These are phyloP conservation scores for Ceratocystis variospora DNA, from an alignment of 2,329 filamentous ascomycete species.

Conservation along the genomic window DNA sequence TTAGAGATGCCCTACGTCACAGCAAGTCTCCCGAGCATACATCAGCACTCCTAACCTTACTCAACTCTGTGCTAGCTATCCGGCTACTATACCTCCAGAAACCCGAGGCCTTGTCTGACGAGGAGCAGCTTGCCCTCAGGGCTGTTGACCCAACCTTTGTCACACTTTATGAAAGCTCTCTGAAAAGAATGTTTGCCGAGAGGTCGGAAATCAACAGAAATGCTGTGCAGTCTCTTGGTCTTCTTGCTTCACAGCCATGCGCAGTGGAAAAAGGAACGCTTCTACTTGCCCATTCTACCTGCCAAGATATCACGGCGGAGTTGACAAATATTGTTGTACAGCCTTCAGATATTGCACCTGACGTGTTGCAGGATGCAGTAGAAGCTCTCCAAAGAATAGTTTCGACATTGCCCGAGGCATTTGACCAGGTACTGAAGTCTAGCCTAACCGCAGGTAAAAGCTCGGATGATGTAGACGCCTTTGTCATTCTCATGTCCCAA, in stretches of 20 bases:
- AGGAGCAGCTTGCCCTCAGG: slow-evolving; percentile 29
- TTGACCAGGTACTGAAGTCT: slow-evolving; percentile 22
- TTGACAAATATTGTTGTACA: slow-evolving; percentile 24
- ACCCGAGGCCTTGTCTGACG: slow-evolving; percentile 24
- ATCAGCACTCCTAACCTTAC: slow-evolving; percentile 37
- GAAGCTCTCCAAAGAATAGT: slow-evolving; percentile 31
- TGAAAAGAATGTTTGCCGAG: slow-evolving; percentile 25
- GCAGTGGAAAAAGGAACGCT: slow-evolving; percentile 22
- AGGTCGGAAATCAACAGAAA: slow-evolving; percentile 32
- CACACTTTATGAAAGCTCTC: slow-evolving; percentile 28
- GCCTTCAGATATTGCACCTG: slow-evolving; percentile 25
- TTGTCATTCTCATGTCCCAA: slow-evolving; percentile 30
- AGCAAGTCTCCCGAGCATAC: slow-evolving; percentile 38
- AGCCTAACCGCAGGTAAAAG: neutral
- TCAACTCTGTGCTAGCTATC: slow-evolving; percentile 38
- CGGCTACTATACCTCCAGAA: slow-evolving; percentile 29
- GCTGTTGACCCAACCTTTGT: slow-evolving; percentile 29
- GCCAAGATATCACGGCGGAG: slow-evolving; percentile 28
- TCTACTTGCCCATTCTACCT: slow-evolving; percentile 27
- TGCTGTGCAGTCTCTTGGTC: slow-evolving; percentile 34
- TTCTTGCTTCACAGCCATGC: slow-evolving; percentile 32
- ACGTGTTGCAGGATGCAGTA: slow-evolving; percentile 31
- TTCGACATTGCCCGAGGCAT: slow-evolving; percentile 28
- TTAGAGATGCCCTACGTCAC: slow-evolving; percentile 38
- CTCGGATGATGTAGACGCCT: slow-evolving; percentile 21